Base-by-base conservation (phyloP, 1,284 basidiomycete species). In the Macrocystidia cucumis region DNA sequence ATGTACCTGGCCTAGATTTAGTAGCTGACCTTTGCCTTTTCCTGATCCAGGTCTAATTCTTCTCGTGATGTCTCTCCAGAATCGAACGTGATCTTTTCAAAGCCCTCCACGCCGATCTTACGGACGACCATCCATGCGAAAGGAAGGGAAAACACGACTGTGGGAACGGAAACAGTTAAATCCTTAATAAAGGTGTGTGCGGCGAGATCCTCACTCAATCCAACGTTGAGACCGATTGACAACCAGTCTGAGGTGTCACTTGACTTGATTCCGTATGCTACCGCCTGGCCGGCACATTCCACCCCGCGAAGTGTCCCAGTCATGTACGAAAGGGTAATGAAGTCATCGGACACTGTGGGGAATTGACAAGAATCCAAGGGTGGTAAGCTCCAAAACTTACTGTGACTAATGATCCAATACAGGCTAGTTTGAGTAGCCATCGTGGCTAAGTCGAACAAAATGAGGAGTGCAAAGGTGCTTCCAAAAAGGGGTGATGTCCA, bases 211-310 rank as follows among this genome's bases (percentile, higher is more conserved):
- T 37, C 32, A 56, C 54, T 52, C 5, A 58, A 44, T 3, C 54
- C 52, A 23, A 58, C 37, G 27, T 56, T 56, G 13, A 58, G 40
- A 8, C 56, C 56, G 30, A 58, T 55, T n/a, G 54, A 56, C 5
- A 57, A 34, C 56, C 56, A 58, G 32, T 58, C 42, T 2, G 52
- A 50, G 4, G 56, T 55, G 39, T 57, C 45, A 31, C 42, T 53
- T 8, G 56, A 58, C 37, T 58, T 58, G 43, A 58, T 55, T 3
- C 55, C 56, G 30, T 51, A 58, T 22, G 56, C 56, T 27, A 58
- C 56, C 3, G 56, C 56, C 37, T 56, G 54, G 2, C 56, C 56
- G 11, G 51, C 55, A 35, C 54, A 57, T 34, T 58, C 56, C 9
- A 58, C 48, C 14, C 55, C 56, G 16, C 56, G 52, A 19, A 58